Evolutionary conservation across 352 stramenopile genomes (phyloP).

Genomic region (Phytophthora melonis): DNA sequence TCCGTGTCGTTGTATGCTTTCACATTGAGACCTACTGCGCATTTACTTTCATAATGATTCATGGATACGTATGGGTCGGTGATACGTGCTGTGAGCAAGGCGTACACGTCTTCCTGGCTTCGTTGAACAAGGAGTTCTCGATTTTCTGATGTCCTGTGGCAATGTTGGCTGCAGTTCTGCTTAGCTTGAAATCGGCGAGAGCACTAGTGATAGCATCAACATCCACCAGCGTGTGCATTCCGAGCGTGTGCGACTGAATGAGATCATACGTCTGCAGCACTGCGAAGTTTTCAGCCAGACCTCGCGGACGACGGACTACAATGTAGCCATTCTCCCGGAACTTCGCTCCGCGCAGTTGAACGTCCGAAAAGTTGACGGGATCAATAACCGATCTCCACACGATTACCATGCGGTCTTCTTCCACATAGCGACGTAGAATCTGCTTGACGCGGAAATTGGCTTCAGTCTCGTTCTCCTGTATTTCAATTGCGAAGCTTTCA

Average conservation of each 20-base stretch:
- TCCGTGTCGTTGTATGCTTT: too few relatives aligned
- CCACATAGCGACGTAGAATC: constrained; percentile 50
- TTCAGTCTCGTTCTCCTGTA: constrained; percentile 54
- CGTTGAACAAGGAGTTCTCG: constrained; percentile 51
- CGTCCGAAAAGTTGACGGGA: constrained; percentile 53
- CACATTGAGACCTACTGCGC: too few relatives aligned
- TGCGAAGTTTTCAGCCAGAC: constrained; percentile 29
- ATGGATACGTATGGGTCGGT: too few relatives aligned
- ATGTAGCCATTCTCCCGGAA: constrained; percentile 67
- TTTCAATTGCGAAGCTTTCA: constrained; percentile 61
- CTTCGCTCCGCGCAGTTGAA: constrained; percentile 47
- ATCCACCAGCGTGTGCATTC: constrained; percentile 26
- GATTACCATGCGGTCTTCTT: constrained; percentile 58
- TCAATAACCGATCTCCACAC: constrained; percentile 66
- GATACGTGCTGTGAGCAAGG: too few relatives aligned
- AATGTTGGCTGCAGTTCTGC: constrained; percentile 41
- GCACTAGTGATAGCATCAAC: constrained; percentile 33
- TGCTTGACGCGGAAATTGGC: constrained; percentile 63
- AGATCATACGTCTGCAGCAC: constrained; percentile 63
- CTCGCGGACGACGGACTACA: constrained; percentile 44
- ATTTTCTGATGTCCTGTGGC: constrained; percentile 52
- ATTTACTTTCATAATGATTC: too few relatives aligned
- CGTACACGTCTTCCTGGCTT: constrained; percentile 30
- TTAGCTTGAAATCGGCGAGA: constrained; percentile 47
- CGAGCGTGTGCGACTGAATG: constrained; percentile 45